phyloP scores from a whole-genome alignment of 768 basidiomycete genomes.

The Rubroboletus pulcherrimus region DNA sequence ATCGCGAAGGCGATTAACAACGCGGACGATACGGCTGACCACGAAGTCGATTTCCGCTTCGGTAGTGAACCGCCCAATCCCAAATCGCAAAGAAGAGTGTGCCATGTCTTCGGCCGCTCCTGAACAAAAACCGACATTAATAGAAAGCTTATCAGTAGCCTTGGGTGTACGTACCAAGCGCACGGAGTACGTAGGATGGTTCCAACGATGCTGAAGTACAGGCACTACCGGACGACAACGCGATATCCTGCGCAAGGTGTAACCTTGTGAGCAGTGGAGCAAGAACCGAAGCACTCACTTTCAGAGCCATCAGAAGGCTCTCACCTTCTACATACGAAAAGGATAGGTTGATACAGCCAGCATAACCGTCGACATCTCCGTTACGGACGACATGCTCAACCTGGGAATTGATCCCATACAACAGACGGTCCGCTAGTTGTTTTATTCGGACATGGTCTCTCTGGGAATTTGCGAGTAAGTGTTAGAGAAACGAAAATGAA shows the following conservation, averaged over 20 bases:
- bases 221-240: conserved; percentile 95
- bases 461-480: conserved; percentile 37
- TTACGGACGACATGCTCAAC: conserved; percentile 93
- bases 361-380: conserved; percentile 87
- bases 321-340: conserved; percentile 98
- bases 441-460: conserved; percentile 75
- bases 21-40: conserved; percentile 76
- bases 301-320: conserved; percentile 94
- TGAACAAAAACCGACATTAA: conserved; percentile 21
- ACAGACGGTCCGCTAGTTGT: conserved; percentile 73
- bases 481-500: neutral
- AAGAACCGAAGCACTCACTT: conserved; percentile 46
- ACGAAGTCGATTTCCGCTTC: conserved; percentile 97
- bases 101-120: conserved; percentile 99
- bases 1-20: conserved; percentile 86
- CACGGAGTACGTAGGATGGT: conserved; percentile 96
- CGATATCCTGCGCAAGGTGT: conserved; percentile 66
- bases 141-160: neutral
- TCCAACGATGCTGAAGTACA: conserved; percentile 98
- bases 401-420: conserved; percentile 73
- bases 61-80: conserved; percentile 96
- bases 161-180: conserved; percentile 59
- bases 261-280: conserved; percentile 1
- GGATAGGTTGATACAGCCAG: conserved; percentile 93
- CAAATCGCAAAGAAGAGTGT: conserved; percentile 95